Evolutionary conservation across 2,329 filamentous ascomycete species (phyloP).

Genomic region (Aspergillus quadricinctus): DNA sequence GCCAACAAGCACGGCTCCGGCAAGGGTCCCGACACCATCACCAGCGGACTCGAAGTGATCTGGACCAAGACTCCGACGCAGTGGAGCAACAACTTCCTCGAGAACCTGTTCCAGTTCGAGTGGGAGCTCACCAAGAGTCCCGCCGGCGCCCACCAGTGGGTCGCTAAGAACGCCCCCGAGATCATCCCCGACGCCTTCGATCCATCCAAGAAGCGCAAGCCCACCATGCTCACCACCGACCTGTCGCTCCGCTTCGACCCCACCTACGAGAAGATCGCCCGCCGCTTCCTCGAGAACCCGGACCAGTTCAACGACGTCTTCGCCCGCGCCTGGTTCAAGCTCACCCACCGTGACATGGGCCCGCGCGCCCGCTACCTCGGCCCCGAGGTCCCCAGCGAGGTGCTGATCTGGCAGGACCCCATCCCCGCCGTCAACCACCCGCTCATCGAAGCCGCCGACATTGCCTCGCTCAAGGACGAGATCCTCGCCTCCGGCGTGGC

Average conservation of each 20-base stretch:
- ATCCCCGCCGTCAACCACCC: conserved; percentile 57
- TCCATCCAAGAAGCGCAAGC: conserved; percentile 64
- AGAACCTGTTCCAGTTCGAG: conserved; percentile 73
- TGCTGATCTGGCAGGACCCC: conserved; percentile 71
- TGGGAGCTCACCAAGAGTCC: conserved; percentile 74
- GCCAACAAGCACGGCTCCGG: conserved; percentile 59
- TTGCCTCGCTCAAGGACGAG: conserved; percentile 63
- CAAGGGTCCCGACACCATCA: conserved; percentile 69
- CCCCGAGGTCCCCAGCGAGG: conserved; percentile 67
- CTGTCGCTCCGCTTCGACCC: conserved; percentile 68
- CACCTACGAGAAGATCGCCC: conserved; percentile 70
- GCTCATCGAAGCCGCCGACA: conserved; percentile 59
- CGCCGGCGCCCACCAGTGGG: conserved; percentile 72
- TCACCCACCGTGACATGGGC: conserved; percentile 75
- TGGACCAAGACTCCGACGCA: conserved; percentile 73
- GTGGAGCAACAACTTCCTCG: conserved; percentile 71
- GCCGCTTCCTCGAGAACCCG: conserved; percentile 64
- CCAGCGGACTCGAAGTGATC: conserved; percentile 71
- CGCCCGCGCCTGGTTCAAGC: conserved; percentile 75
- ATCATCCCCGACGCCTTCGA: conserved; percentile 71
- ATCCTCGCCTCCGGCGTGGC: conserved; percentile 61
- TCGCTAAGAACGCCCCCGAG: conserved; percentile 62
- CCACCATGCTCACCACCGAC: conserved; percentile 75
- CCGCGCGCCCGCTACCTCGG: conserved; percentile 67
- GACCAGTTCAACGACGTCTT: conserved; percentile 67